Conservation (phyloP, 2,329 filamentous ascomycete species). For the Hypoxylon sp. region DNA sequence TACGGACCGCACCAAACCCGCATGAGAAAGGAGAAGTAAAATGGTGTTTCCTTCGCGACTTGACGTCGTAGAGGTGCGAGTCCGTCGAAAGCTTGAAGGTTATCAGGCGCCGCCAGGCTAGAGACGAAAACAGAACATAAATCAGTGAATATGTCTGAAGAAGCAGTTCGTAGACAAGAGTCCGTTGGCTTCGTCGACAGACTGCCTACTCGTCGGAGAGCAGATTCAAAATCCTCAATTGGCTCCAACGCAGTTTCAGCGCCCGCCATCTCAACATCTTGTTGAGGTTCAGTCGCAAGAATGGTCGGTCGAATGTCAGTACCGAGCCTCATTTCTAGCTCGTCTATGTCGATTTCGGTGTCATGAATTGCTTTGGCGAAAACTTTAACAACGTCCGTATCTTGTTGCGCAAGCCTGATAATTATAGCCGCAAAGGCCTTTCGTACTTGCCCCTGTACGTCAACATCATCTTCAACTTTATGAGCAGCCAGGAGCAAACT, state of each 20-base stretch:
- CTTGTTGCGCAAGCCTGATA: conserved; percentile 72
- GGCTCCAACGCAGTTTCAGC: conserved; percentile 25
- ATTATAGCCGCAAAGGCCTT: conserved; percentile 74
- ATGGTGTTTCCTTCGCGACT: conserved; percentile 68
- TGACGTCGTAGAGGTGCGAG: conserved; percentile 66
- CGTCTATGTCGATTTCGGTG: conserved; percentile 77
- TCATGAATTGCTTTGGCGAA: conserved; percentile 75
- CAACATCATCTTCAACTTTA: conserved; percentile 66
- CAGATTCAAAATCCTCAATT: conserved; percentile 45
- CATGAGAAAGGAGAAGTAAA: conserved; percentile 81
- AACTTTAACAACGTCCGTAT: conserved; percentile 69
- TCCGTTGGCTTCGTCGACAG: conserved; percentile 53
- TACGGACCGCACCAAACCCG: conserved; percentile 79
- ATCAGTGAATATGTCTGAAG: conserved; percentile 67
- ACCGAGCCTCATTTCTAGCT: conserved; percentile 79
- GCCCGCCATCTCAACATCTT: conserved; percentile 64
- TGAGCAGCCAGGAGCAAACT: conserved; percentile 71
- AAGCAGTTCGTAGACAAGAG: conserved; percentile 65
- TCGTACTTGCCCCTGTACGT: conserved; percentile 67
- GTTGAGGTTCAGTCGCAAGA: conserved; percentile 61
- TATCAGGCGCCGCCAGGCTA: conserved; percentile 47
- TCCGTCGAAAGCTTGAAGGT: conserved; percentile 65
- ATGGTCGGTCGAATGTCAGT: conserved; percentile 72
- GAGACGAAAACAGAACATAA: conserved; percentile 69
- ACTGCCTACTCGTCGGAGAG: conserved; percentile 43